Percentiles rank a stretch among this genome's conserved stretches.
phyloP scores from a whole-genome alignment of 1,139 yeast species.

The Diutina scorzettiae region DNA sequence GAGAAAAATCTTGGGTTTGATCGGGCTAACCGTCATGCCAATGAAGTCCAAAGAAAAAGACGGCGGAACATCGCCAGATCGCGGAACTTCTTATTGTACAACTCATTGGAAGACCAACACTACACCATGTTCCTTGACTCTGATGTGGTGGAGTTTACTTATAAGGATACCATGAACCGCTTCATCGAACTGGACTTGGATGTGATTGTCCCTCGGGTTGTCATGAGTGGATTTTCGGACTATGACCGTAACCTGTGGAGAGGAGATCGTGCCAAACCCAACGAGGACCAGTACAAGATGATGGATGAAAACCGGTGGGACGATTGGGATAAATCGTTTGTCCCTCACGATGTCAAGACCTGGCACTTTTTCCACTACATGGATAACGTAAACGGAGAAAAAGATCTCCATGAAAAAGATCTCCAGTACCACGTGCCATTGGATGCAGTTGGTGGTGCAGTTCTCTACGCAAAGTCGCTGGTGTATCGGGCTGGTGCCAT shows the following conservation, averaged over 20 bases:
- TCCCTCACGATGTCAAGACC: conserved; percentile 15
- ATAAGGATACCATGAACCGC: conserved; percentile 16
- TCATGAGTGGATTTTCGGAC: conserved; percentile 15
- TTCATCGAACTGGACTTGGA: conserved; percentile 26
- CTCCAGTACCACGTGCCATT: conserved; percentile 17
- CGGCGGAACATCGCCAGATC: conserved; percentile 3
- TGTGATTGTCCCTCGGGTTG: conserved; percentile 30
- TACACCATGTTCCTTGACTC: conserved; percentile 33
- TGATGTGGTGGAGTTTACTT: conserved; percentile 23
- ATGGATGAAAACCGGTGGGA: conserved; percentile 24
- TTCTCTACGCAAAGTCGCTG: conserved; percentile 28
- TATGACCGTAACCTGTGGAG: conserved; percentile 22
- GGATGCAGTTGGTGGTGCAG: conserved; percentile 41
- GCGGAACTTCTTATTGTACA: not conserved
- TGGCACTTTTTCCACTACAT: conserved; percentile 7
- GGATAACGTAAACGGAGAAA: not conserved
- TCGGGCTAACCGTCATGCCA: not conserved
- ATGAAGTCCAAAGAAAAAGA: not conserved
- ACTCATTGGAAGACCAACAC: conserved; percentile 9
- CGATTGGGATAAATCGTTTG: conserved; percentile 18
- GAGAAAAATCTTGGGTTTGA: conserved; percentile 3
- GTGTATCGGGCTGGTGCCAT: conserved; percentile 33
- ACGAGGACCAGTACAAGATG: conserved; percentile 17
- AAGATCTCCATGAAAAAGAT: conserved; percentile 6
- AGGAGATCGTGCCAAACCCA: conserved; percentile 29